A percentile compares a stretch with the other conserved stretches of the same genome.
Evolutionary conservation across 2,329 filamentous ascomycete species (phyloP).

Genomic region (Ustulina deusta): DNA sequence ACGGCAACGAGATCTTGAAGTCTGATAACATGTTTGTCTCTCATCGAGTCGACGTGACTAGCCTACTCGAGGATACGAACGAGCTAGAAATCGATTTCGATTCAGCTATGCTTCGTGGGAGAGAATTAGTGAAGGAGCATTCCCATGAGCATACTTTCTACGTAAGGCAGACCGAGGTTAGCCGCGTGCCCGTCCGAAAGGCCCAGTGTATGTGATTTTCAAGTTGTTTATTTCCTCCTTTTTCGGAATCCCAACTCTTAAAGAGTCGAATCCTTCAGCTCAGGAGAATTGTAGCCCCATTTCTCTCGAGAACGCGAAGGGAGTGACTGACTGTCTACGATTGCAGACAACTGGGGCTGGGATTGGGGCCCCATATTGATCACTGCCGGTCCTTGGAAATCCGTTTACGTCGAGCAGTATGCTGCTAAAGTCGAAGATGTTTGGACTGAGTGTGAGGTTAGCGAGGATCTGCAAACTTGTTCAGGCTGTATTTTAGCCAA

Average conservation of each 20-base stretch:
- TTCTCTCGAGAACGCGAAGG: background rate
- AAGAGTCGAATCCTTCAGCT: background rate
- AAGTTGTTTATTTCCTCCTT: background rate
- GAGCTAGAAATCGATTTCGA: slow-evolving; percentile 68
- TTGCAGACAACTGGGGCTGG: slow-evolving; percentile 68
- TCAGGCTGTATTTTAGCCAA: slow-evolving; percentile 55
- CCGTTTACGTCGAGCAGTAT: slow-evolving; percentile 74
- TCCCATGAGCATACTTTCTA: slow-evolving; percentile 66
- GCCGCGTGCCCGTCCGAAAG: slow-evolving; percentile 67
- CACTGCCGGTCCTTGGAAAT: slow-evolving; percentile 74
- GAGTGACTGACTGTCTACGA: slow-evolving; percentile 1
- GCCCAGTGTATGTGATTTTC: slow-evolving; percentile 62
- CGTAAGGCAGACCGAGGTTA: slow-evolving; percentile 61
- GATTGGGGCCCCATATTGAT: slow-evolving; percentile 76
- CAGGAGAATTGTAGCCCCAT: background rate
- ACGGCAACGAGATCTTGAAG: slow-evolving; percentile 64
- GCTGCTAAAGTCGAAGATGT: slow-evolving; percentile 69
- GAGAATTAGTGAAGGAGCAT: slow-evolving; percentile 64
- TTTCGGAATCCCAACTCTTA: background rate
- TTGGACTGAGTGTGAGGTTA: slow-evolving; percentile 56
- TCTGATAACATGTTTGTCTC: slow-evolving; percentile 74
- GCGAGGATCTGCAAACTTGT: slow-evolving; percentile 53
- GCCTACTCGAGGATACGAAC: slow-evolving; percentile 57
- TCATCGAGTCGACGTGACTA: slow-evolving; percentile 65
- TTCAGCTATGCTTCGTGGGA: slow-evolving; percentile 64